phyloP scores from a whole-genome alignment of 352 stramenopile species.

The Pseudoperonospora humuli region DNA sequence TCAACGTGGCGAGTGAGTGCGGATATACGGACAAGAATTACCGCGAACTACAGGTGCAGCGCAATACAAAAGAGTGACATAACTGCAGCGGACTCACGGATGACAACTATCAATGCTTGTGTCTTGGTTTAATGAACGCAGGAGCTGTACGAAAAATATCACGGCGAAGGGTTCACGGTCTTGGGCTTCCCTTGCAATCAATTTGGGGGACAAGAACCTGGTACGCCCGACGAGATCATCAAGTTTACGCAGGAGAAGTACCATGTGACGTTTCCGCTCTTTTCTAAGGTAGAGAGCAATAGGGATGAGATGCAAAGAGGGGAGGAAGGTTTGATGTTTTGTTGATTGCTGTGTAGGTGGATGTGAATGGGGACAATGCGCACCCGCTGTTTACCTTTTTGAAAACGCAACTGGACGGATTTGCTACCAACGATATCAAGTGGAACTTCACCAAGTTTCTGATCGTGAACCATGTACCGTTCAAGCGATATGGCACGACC shows the following conservation, averaged over 20 bases:
- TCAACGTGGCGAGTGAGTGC: slow-evolving; percentile 76
- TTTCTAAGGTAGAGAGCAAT: slow-evolving; percentile 56
- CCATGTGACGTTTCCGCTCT: slow-evolving; percentile 76
- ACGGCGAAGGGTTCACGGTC: slow-evolving; percentile 71
- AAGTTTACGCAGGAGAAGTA: slow-evolving; percentile 69
- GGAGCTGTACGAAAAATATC: slow-evolving; percentile 71
- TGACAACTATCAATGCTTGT: not conserved
- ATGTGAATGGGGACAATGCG: slow-evolving; percentile 89
- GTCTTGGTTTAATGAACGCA: slow-evolving; percentile 11
- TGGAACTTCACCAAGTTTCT: slow-evolving; percentile 89
- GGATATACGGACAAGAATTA: slow-evolving; percentile 1
- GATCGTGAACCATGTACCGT: slow-evolving; percentile 59
- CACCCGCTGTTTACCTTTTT: slow-evolving; percentile 89
- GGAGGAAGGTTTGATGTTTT: not conserved
- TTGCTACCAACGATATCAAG: slow-evolving; percentile 72
- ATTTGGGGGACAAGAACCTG: slow-evolving; percentile 89
- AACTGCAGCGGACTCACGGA: too few relatives aligned
- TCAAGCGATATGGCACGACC: slow-evolving; percentile 60
- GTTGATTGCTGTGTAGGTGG: slow-evolving; percentile 46
- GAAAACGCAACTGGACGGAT: slow-evolving; percentile 56
- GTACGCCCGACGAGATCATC: slow-evolving; percentile 57
- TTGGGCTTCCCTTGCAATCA: slow-evolving; percentile 95
- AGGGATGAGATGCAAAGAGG: not conserved
- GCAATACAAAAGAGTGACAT: not conserved
- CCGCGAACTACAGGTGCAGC: slow-evolving; percentile 1